phyloP scores from a whole-genome alignment of 352 stramenopile species.

The Plasmopara viticola region DNA sequence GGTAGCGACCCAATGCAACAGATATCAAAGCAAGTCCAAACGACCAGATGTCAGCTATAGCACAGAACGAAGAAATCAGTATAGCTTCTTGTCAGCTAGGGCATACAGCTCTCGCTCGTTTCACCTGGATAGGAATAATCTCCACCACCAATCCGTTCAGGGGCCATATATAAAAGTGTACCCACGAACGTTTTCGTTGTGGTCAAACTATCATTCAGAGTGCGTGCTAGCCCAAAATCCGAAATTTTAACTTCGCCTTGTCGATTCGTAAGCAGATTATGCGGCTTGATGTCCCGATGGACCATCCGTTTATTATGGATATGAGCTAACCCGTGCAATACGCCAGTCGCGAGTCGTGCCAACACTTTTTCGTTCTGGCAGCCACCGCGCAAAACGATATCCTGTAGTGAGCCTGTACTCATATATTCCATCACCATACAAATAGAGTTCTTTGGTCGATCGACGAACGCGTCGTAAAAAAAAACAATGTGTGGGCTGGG shows the following conservation, averaged over 20 bases:
- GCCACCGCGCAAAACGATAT: constrained; percentile 79
- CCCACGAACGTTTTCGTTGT: constrained; percentile 91
- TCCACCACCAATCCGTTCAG: constrained; percentile 88
- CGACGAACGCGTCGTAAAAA: constrained; percentile 91
- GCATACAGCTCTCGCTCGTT: not conserved
- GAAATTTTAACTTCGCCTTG: constrained; percentile 86
- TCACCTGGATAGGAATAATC: constrained; percentile 86
- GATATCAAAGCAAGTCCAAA: constrained; percentile 75
- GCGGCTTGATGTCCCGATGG: constrained; percentile 90
- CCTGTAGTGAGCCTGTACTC: constrained; percentile 86
- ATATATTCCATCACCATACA: constrained; percentile 93
- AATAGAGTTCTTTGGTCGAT: constrained; percentile 83
- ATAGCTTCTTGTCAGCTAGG: not conserved
- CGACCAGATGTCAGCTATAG: constrained; percentile 75
- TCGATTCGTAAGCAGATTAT: constrained; percentile 86
- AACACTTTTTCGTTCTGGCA: constrained; percentile 83
- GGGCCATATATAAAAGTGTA: constrained; percentile 92
- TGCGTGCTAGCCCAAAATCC: constrained; percentile 80
- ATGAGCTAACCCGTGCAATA: constrained; percentile 76
- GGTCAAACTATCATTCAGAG: constrained; percentile 63
- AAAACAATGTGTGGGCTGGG: constrained; percentile 86
- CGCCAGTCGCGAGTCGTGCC: constrained; percentile 54
- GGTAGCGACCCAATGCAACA: constrained; percentile 77
- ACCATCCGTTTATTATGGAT: constrained; percentile 87
- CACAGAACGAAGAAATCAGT: constrained; percentile 3